These are phyloP conservation scores for Gossypium schwendimanii DNA, from an alignment of 441 rosid genomes.

Conservation along the genomic window DNA sequence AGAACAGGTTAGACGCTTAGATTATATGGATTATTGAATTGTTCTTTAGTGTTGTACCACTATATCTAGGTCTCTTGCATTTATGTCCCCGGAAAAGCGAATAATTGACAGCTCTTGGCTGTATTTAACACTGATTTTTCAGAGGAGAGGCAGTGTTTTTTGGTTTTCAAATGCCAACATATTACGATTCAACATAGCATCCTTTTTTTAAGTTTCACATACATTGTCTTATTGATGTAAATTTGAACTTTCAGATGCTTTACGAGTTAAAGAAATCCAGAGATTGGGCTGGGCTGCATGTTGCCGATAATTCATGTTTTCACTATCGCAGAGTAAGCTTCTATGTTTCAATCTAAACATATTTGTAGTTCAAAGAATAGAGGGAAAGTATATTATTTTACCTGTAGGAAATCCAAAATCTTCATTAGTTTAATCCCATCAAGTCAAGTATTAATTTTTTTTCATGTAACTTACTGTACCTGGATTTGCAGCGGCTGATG, in stretches of 20 bases:
- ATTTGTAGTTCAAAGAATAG: conserved; percentile 6
- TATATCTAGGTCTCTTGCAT: neutral
- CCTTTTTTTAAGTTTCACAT: conserved; percentile 9
- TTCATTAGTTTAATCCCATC: neutral
- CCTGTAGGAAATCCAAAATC: neutral
- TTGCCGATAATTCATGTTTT: conserved; percentile 88
- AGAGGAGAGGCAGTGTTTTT: conserved; percentile 1
- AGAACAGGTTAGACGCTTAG: conserved; percentile 49
- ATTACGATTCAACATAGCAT: neutral
- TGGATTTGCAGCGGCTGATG: conserved; percentile 54
- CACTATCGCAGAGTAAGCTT: conserved; percentile 74
- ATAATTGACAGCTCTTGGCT: neutral
- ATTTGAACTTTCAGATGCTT: conserved; percentile 46
- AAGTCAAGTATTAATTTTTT: neutral
- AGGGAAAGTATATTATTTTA: neutral
- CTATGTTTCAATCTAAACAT: conserved; percentile 12
- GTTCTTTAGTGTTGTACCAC: neutral
- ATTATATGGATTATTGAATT: neutral
- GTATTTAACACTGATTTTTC: neutral
- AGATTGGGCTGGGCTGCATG: conserved; percentile 72
- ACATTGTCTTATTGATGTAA: neutral
- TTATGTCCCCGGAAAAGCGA: neutral
- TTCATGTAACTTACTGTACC: neutral
- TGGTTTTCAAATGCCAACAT: neutral
- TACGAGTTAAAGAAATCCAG: conserved; percentile 57